Percentiles rank a stretch among this genome's conserved stretches.
Conservation (phyloP, 768 basidiomycete species). For the Hypsizygus marmoreus region DNA sequence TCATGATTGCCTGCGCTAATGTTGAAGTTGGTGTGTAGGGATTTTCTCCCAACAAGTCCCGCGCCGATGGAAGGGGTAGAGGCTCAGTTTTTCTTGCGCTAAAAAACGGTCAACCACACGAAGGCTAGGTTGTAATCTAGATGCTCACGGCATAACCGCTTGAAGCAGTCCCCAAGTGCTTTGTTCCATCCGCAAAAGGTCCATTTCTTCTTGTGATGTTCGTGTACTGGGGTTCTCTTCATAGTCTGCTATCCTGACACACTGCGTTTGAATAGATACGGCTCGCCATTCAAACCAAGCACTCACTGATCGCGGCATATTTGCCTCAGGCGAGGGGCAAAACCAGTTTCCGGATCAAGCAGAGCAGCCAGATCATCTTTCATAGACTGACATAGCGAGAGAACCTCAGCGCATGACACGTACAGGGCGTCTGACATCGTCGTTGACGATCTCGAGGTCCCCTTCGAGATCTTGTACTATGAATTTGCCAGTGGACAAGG, state of each 20-base stretch:
- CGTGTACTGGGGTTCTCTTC: conserved; percentile 41
- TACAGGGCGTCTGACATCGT: conserved; percentile 57
- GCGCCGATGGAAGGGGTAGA: conserved; percentile 48
- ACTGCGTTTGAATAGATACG: conserved; percentile 3
- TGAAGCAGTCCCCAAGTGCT: conserved; percentile 85
- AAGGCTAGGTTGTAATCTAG: conserved; percentile 1
- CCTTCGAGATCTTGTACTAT: background rate
- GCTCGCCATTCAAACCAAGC: background rate
- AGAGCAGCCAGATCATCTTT: conserved; percentile 60
- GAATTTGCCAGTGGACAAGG: too few relatives aligned
- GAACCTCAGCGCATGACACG: conserved; percentile 67
- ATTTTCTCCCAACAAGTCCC: conserved; percentile 62
- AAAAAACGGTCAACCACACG: background rate
- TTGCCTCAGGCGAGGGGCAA: conserved; percentile 63
- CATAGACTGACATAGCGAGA: conserved; percentile 57
- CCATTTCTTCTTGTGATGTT: conserved; percentile 52
- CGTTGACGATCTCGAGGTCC: background rate
- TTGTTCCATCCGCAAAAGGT: conserved; percentile 68
- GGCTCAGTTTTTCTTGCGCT: conserved; percentile 68
- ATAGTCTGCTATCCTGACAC: conserved; percentile 51
- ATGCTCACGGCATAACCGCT: conserved; percentile 68
- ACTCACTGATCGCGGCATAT: conserved; percentile 61
- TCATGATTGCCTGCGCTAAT: conserved; percentile 73
- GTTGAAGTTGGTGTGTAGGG: conserved; percentile 82
- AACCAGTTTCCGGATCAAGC: conserved; percentile 66